A percentile compares a stretch with the other conserved stretches of the same genome.
Evolutionary conservation across 2,329 filamentous ascomycete species (phyloP).

Genomic region (Epichloe coenophiala): DNA sequence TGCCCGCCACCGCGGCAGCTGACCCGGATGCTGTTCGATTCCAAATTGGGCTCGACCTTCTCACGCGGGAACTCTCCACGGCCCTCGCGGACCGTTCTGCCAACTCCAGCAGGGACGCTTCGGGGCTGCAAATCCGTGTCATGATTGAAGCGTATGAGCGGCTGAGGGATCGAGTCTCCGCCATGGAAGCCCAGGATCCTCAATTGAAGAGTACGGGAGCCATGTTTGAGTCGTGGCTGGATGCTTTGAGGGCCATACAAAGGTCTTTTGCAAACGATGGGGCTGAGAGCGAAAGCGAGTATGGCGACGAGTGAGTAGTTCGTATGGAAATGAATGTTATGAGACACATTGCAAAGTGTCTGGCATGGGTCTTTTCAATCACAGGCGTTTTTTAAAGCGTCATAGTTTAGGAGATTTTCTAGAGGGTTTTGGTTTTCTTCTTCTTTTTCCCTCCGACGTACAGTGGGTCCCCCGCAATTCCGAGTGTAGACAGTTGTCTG

Average conservation of each 20-base stretch:
- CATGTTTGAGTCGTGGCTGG: slow-evolving; percentile 39
- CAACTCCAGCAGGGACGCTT: slow-evolving; percentile 18
- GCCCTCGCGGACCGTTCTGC: slow-evolving; percentile 19
- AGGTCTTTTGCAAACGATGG: slow-evolving; percentile 12
- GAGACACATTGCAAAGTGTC: too few species aligned
- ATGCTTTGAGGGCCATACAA: slow-evolving; percentile 34
- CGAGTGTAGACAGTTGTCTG: too few species aligned
- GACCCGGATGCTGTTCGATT: slow-evolving; percentile 26
- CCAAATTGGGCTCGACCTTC: slow-evolving; percentile 36
- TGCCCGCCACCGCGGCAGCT: not conserved
- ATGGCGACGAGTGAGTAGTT: slow-evolving; percentile 10
- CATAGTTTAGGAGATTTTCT: too few species aligned
- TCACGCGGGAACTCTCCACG: slow-evolving; percentile 35
- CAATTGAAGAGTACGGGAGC: slow-evolving; percentile 16
- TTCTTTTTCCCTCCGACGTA: too few species aligned
- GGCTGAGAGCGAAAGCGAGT: slow-evolving; percentile 16
- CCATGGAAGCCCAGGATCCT: slow-evolving; percentile 19
- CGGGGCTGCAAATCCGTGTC: slow-evolving; percentile 37
- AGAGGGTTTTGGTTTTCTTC: too few species aligned
- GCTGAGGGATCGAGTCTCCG: slow-evolving; percentile 31
- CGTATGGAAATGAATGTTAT: too few species aligned
- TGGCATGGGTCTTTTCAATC: too few species aligned
- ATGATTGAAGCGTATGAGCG: slow-evolving; percentile 48
- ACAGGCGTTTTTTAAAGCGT: too few species aligned
- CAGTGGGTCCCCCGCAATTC: too few species aligned